Conservation (phyloP, 768 basidiomycete genomes). For the Trichaptum fuscoviolaceum region DNA sequence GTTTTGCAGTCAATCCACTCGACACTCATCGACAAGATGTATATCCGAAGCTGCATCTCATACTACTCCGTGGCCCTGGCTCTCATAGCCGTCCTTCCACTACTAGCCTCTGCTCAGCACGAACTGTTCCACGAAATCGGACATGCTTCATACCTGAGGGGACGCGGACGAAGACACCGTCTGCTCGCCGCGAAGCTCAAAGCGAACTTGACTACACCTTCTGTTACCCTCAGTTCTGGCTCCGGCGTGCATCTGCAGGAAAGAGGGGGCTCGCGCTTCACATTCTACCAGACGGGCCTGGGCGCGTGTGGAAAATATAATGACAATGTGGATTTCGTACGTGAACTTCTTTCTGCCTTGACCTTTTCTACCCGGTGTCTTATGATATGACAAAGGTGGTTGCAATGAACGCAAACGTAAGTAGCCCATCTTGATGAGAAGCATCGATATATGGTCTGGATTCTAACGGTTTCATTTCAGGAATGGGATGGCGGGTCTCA, state of each 20-base stretch:
- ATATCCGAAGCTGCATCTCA: background rate
- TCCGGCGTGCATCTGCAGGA: background rate
- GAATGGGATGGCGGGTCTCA: conserved; percentile 26
- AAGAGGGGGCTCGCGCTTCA: background rate
- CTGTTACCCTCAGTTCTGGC: background rate
- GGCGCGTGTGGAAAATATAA: conserved; percentile 3
- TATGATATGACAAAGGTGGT: background rate
- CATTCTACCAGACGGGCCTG: conserved; percentile 1
- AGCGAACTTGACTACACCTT: background rate
- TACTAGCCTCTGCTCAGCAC: background rate
- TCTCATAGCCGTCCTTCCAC: background rate
- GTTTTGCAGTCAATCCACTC: too few species aligned
- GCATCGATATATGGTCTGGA: background rate
- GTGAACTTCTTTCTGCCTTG: background rate
- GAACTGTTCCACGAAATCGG: background rate
- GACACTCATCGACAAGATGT: background rate
- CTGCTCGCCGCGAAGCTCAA: background rate
- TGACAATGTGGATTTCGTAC: background rate
- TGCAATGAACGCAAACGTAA: conserved; percentile 7
- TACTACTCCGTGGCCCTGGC: background rate
- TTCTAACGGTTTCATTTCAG: conserved; percentile 3
- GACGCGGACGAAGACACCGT: background rate
- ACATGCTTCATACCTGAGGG: background rate
- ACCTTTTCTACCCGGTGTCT: background rate
- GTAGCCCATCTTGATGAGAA: conserved; percentile 1